A percentile compares a stretch with the other conserved stretches of the same genome.
Evolutionary conservation across 31 red algal genomes (phyloP).

Genomic region (Bonnemaisonia californica): DNA sequence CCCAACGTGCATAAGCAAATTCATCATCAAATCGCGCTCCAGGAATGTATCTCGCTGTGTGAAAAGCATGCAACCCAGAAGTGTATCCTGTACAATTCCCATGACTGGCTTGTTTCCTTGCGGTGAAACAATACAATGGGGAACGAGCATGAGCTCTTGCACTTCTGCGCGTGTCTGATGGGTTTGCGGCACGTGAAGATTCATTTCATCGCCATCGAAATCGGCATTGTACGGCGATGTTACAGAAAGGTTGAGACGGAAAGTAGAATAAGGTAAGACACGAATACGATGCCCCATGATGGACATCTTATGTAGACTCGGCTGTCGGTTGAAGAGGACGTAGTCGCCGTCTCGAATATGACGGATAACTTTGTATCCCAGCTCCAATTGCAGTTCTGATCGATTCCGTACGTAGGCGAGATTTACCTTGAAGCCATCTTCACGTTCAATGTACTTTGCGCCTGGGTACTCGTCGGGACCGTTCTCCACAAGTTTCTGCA

Average conservation of each 20-base stretch:
- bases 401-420: constrained; percentile 76
- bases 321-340: constrained; percentile 98
- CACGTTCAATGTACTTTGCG: constrained; percentile 84
- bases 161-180: constrained; percentile 90
- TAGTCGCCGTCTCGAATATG: constrained; percentile 95
- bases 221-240: constrained; percentile 99
- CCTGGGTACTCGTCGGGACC: constrained; percentile 96
- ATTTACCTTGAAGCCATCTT: constrained; percentile 74
- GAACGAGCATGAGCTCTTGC: constrained; percentile 95
- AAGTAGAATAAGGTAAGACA: constrained; percentile 95
- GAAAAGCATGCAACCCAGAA: constrained; percentile 96
- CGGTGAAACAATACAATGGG: constrained; percentile 92
- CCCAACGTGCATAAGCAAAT: constrained; percentile 89
- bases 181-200: constrained; percentile 94
- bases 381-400: constrained; percentile 70
- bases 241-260: constrained; percentile 95
- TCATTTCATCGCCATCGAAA: constrained; percentile 99
- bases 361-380: constrained; percentile 92
- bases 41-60: constrained; percentile 94
- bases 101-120: constrained; percentile 96
- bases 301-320: constrained; percentile 96
- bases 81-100: constrained; percentile 96
- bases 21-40: constrained; percentile 83
- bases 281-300: constrained; percentile 99
- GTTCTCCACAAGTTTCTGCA: constrained; percentile 77